phyloP scores from a whole-genome alignment of 495 filamentous ascomycete species.

The Aspergillus funiculosus region DNA sequence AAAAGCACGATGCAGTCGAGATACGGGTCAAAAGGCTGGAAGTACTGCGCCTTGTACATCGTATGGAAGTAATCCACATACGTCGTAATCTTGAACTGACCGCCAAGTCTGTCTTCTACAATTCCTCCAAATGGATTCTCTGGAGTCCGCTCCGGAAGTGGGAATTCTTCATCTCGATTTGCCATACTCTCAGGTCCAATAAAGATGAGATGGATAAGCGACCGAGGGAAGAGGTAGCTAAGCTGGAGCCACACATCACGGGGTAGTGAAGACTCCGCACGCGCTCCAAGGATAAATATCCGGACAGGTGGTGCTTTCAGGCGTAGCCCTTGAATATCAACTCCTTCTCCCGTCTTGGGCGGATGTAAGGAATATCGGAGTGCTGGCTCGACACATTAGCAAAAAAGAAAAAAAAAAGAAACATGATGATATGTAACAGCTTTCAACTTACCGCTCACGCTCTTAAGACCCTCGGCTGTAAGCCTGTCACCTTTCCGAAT shows the following conservation, averaged over 20 bases:
- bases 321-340: constrained; percentile 70
- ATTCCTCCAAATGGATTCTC: constrained; percentile 87
- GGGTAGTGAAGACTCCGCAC: constrained; percentile 91
- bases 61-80: constrained; percentile 99
- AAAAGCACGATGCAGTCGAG: constrained; percentile 95
- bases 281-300: constrained; percentile 90
- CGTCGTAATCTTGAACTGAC: constrained; percentile 88
- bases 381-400: constrained; percentile 45
- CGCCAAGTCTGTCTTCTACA: constrained; percentile 79
- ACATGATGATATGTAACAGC: too few relatives aligned
- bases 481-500: constrained; percentile 65
- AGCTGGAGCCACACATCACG: constrained; percentile 92
- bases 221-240: constrained; percentile 78
- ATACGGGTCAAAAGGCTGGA: constrained; percentile 93
- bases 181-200: constrained; percentile 95
- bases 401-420: not conserved
- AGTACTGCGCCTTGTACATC: constrained; percentile 79
- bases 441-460: constrained; percentile 70
- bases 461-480: constrained; percentile 84
- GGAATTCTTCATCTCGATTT: constrained; percentile 84
- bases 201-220: constrained; percentile 72
- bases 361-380: constrained; percentile 92
- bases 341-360: constrained; percentile 66
- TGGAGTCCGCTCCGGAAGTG: constrained; percentile 75
- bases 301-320: constrained; percentile 80